Evolutionary conservation across 306 rosid species (phyloP), one percentile per base, ranked within the genome.

Genomic region (Gastrolobium bilobum): DNA sequence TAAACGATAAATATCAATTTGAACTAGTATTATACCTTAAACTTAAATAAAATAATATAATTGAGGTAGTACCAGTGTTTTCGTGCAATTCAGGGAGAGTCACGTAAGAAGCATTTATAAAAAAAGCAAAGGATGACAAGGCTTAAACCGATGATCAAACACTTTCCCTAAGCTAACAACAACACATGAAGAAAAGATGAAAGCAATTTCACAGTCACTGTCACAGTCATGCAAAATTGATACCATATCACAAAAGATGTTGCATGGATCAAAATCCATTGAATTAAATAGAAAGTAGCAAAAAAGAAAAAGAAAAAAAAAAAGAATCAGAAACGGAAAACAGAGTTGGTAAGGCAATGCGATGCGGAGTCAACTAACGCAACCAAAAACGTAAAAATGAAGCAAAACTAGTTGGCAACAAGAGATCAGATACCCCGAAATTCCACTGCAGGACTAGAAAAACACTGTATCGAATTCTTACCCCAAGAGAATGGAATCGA

Each of bases 401-500:
- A 79, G 81, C 74, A 50, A 54, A 34, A 39, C 2, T 20, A 14
- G 4, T 3, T 14, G 10, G 13, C n/a, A 20, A 20, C 29, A 39
- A 68, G 35, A 54, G 48, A 79, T 11, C 74, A 65, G 26, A 57
- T 39, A 44, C 53, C 37, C 38, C 39, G 60, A 75, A 44, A 75
- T 60, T 60, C 46, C 70, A 30, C 69, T 52, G 11, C 44, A 57
- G 35, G 26, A 61, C 7, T 31, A 29, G 2, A 31, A 68, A 37
- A 83, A 47, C 73, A 74, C 62, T 69, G 65, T 33, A 73, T 68
- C 73, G 13, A 79, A 84, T 67, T 82, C 88, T 75, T 7, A 82
- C 89, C 88, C 37, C 60, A 68, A 68, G 58, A 39, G 86, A 84
- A 80, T 66, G 82, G 84, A 91, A 86, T 83, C 86, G 34, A 58